Evolutionary conservation across 805 yeast species (phyloP).

Genomic region (Lachancea dasiensis): DNA sequence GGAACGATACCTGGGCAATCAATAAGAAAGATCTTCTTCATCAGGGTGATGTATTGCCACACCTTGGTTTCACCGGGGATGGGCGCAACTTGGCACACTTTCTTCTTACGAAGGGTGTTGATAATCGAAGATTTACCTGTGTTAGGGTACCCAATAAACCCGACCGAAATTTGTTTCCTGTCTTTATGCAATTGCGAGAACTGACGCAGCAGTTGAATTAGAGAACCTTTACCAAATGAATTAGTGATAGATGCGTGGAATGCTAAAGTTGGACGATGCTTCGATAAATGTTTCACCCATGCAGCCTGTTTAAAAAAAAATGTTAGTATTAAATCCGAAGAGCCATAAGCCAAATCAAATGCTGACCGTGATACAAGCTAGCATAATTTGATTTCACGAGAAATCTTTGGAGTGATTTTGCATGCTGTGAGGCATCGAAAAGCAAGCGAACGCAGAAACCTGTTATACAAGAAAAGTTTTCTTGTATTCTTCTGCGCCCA

Average conservation of each 20-base stretch:
- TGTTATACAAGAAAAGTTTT: too few relatives aligned
- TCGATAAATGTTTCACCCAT: constrained; percentile 94
- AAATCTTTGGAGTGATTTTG: too few relatives aligned
- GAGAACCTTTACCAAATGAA: constrained; percentile 95
- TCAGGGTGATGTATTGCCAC: constrained; percentile 96
- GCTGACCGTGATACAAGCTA: neutral
- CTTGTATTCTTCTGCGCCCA: too few relatives aligned
- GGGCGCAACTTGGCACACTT: constrained; percentile 96
- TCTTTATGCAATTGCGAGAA: constrained; percentile 86
- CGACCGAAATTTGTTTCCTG: constrained; percentile 93
- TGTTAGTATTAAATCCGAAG: constrained; percentile 9
- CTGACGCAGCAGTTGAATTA: constrained; percentile 89
- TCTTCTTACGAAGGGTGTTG: constrained; percentile 87
- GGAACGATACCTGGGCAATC: constrained; percentile 99
- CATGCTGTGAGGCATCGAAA: constrained; percentile 88
- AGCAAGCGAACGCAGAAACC: constrained; percentile 69
- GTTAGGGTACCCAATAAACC: constrained; percentile 96
- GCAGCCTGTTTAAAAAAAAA: constrained; percentile 63
- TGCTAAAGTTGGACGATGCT: constrained; percentile 89
- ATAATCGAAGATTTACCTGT: constrained; percentile 97
- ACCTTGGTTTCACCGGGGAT: constrained; percentile 99
- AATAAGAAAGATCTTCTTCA: constrained; percentile 91
- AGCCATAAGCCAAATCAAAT: too few relatives aligned
- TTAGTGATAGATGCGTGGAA: constrained; percentile 97
- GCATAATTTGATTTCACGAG: too few relatives aligned